These are phyloP conservation scores for Wallacemonas collosoma DNA, from an alignment of 208 protist genomes.

Conservation along the genomic window DNA sequence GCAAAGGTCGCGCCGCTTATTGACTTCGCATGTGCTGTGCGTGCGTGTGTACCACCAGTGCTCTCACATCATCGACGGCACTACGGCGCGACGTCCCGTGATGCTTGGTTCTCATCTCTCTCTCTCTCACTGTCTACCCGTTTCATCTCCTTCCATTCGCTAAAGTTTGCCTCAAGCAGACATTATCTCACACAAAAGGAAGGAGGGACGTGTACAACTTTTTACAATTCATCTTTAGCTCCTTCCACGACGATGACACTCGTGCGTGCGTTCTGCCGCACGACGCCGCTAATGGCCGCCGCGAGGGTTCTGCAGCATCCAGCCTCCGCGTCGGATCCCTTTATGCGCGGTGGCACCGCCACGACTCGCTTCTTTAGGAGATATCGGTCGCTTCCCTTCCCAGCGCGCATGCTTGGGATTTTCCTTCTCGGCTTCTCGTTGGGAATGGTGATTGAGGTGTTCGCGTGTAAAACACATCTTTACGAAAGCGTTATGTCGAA, in stretches of 20 bases:
- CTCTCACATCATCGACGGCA: too few species aligned
- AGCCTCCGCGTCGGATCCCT: constrained; percentile 32
- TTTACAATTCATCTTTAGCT: too few species aligned
- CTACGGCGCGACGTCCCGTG: too few species aligned
- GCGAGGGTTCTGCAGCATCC: constrained; percentile 5
- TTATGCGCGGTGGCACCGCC: constrained; percentile 56
- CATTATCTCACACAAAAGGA: too few species aligned
- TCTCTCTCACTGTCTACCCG: neutral
- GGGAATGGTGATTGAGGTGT: constrained; percentile 66
- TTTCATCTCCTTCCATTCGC: neutral
- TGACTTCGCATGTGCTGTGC: too few species aligned
- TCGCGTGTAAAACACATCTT: constrained; percentile 81
- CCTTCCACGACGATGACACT: too few species aligned
- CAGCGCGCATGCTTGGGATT: constrained; percentile 55
- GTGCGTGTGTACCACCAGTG: too few species aligned
- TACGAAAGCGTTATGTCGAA: constrained; percentile 84
- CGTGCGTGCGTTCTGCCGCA: neutral
- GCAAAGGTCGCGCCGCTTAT: too few species aligned
- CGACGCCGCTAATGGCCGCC: neutral
- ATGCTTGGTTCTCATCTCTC: neutral
- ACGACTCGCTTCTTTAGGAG: constrained; percentile 43
- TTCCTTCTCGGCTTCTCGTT: constrained; percentile 60
- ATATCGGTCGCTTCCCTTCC: constrained; percentile 63
- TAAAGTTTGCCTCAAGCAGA: too few species aligned
- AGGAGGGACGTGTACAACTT: too few species aligned